These are phyloP conservation scores for Balakata baccata DNA, from an alignment of 345 rosid species.

Conservation along the genomic window DNA sequence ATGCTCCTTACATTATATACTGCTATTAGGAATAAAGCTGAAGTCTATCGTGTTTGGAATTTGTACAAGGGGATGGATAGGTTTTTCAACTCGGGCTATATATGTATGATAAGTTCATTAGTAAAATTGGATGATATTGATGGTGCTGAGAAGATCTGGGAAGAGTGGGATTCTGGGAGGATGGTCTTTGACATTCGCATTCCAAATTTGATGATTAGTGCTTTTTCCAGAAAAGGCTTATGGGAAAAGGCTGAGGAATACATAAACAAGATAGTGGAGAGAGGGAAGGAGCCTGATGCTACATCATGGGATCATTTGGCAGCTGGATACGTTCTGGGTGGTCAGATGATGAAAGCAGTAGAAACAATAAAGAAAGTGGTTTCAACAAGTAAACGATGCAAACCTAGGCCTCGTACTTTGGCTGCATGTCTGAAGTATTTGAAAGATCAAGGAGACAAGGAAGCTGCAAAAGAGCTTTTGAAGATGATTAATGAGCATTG, in stretches of 20 bases:
- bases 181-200: slow-evolving; percentile 38
- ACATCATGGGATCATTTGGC: slow-evolving; percentile 43
- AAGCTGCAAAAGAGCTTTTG: slow-evolving; percentile 21
- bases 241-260: slow-evolving; percentile 53
- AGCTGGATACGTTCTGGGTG: slow-evolving; percentile 29
- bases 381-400: slow-evolving; percentile 24
- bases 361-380: slow-evolving; percentile 43
- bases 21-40: slow-evolving; percentile 42
- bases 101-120: slow-evolving; percentile 49
- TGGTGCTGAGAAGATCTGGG: slow-evolving; percentile 50
- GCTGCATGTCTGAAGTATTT: slow-evolving; percentile 25
- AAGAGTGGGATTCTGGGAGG: slow-evolving; percentile 52
- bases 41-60: slow-evolving; percentile 55
- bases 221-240: slow-evolving; percentile 48
- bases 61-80: slow-evolving; percentile 38
- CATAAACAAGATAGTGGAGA: slow-evolving; percentile 29
- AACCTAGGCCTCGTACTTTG: slow-evolving; percentile 15
- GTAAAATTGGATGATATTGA: slow-evolving; percentile 49
- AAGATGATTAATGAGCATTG: slow-evolving; percentile 9
- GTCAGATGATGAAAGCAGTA: slow-evolving; percentile 43
- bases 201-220: slow-evolving; percentile 43
- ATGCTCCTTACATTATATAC: slow-evolving; percentile 48
- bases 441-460: slow-evolving; percentile 21
- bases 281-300: slow-evolving; percentile 30
- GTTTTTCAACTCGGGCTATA: slow-evolving; percentile 41